These are phyloP conservation scores for Pichia insulana DNA, from an alignment of 805 yeast genomes.

Conservation along the genomic window DNA sequence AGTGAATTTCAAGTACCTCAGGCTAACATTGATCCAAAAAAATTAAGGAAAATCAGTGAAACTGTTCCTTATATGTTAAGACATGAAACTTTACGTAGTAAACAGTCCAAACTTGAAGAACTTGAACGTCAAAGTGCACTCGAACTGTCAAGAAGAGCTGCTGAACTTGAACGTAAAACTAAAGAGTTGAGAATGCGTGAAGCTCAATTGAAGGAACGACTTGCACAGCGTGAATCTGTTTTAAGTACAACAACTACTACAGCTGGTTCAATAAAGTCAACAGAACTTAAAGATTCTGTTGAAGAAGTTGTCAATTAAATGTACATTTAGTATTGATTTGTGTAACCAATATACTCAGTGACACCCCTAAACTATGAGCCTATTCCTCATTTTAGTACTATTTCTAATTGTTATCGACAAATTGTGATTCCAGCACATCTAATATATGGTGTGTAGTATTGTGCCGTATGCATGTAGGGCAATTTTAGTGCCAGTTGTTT, in stretches of 20 bases:
- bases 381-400: too few species aligned
- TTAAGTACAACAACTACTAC: background rate
- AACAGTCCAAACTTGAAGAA: slow-evolving; percentile 72
- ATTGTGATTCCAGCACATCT: too few species aligned
- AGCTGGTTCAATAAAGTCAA: background rate
- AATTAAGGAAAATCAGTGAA: slow-evolving; percentile 69
- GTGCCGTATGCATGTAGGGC: too few species aligned
- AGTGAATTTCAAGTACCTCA: slow-evolving; percentile 15
- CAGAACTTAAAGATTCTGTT: background rate
- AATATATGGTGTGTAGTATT: too few species aligned
- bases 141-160: slow-evolving; percentile 67
- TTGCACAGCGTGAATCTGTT: slow-evolving; percentile 10
- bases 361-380: too few species aligned
- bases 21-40: slow-evolving; percentile 39
- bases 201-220: slow-evolving; percentile 37
- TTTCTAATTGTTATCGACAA: too few species aligned
- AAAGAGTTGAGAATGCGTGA: slow-evolving; percentile 64
- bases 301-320: background rate
- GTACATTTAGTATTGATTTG: too few species aligned
- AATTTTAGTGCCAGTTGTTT: too few species aligned
- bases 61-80: slow-evolving; percentile 78
- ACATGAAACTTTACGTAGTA: slow-evolving; percentile 65
- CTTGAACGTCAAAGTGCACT: slow-evolving; percentile 70
- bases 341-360: too few species aligned
- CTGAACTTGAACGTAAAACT: slow-evolving; percentile 66